A percentile compares a stretch with the other conserved stretches of the same genome.
Evolutionary conservation across 2,329 filamentous ascomycete genomes (phyloP).

Genomic region (Alternaria sp.): DNA sequence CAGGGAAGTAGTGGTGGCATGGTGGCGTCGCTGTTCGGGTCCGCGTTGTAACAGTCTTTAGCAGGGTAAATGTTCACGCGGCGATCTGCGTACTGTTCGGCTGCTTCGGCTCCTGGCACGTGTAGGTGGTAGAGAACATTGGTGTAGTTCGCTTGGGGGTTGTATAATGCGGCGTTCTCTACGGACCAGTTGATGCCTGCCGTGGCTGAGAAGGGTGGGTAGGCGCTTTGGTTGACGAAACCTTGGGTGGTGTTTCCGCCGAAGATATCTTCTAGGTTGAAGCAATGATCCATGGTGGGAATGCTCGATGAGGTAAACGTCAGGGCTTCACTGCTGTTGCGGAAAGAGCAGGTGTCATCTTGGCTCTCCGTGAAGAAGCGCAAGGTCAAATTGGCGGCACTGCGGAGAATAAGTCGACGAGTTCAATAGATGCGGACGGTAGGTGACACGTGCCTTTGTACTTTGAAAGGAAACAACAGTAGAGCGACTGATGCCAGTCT

Average conservation of each 20-base stretch:
- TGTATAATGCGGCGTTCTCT: background rate
- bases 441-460: too few relatives aligned
- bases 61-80: background rate
- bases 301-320: constrained; percentile 5
- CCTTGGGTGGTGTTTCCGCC: constrained; percentile 7
- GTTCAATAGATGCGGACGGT: too few relatives aligned
- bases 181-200: constrained; percentile 8
- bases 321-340: background rate
- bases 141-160: constrained; percentile 4
- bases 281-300: background rate
- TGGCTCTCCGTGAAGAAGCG: background rate
- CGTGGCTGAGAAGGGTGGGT: background rate
- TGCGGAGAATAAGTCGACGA: background rate
- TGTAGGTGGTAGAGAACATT: constrained; percentile 8
- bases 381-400: constrained; percentile 3
- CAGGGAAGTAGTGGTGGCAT: background rate
- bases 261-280: constrained; percentile 8
- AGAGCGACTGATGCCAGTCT: too few relatives aligned
- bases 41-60: background rate
- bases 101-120: background rate
- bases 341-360: constrained; percentile 2
- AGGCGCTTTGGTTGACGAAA: constrained; percentile 5
- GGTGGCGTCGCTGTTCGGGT: background rate
- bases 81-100: background rate
- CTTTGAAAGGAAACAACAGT: too few relatives aligned